Percentiles rank a stretch among this genome's conserved stretches.
Conservation (phyloP, 148 eudicot genomes). For the Vaccinium vitisidaea region DNA sequence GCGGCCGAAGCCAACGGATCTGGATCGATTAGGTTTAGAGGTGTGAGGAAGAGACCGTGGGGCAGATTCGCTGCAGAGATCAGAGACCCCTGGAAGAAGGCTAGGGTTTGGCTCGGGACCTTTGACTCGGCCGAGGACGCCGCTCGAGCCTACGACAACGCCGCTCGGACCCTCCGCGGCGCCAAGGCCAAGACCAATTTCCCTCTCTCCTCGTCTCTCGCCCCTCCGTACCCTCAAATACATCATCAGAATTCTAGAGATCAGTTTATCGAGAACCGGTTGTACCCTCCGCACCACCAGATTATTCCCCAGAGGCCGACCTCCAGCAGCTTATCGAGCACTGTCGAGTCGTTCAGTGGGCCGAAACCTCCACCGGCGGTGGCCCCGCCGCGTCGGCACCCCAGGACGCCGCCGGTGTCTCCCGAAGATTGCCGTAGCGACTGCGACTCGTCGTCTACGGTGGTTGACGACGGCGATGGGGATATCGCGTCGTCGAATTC, state of each 20-base stretch:
- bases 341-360: constrained; percentile 61
- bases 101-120: constrained; percentile 80
- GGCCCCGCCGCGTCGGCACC: constrained; percentile 13
- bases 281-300: constrained; percentile 29
- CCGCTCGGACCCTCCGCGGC: constrained; percentile 58
- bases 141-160: constrained; percentile 71
- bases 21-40: constrained; percentile 42
- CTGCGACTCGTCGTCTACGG: constrained; percentile 56
- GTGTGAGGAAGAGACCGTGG: constrained; percentile 76
- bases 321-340: constrained; percentile 62
- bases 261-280: constrained; percentile 18
- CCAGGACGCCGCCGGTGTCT: constrained; percentile 24
- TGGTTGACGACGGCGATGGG: constrained; percentile 36
- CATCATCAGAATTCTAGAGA: constrained; percentile 20
- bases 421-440: constrained; percentile 48
- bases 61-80: constrained; percentile 78
- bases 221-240: constrained; percentile 12
- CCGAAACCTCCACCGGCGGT: constrained; percentile 30
- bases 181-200: constrained; percentile 77
- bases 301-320: constrained; percentile 45
- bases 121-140: constrained; percentile 74
- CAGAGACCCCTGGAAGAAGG: constrained; percentile 72
- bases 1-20: constrained; percentile 34
- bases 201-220: constrained; percentile 24
- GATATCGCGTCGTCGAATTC: constrained; percentile 32